Conservation (phyloP, 2,329 filamentous ascomycete genomes). For the Cytospora chrysosperma region DNA sequence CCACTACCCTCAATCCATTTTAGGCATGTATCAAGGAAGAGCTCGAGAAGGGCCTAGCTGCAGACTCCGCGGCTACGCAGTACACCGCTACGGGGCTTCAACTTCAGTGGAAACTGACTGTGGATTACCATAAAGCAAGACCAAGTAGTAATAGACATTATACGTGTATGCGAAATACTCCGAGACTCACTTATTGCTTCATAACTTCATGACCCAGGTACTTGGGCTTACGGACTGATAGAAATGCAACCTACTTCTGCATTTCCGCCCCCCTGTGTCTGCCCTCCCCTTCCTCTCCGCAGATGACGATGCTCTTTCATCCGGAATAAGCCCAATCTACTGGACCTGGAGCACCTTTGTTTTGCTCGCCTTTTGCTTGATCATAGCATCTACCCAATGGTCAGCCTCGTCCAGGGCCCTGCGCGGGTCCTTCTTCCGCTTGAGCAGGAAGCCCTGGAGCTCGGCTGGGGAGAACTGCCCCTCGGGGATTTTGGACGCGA, state of each 20-base stretch:
- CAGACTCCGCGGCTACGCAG: no score
- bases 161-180: not conserved
- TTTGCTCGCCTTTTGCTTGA: constrained; percentile 50
- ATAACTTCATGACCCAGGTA: not conserved
- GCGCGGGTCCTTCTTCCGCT: constrained; percentile 58
- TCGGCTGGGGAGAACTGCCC: constrained; percentile 57
- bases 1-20: no score
- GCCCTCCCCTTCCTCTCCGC: not conserved
- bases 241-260: not conserved
- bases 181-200: not conserved
- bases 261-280: not conserved
- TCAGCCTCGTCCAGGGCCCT: constrained; percentile 54
- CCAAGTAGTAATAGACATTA: not conserved
- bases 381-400: constrained; percentile 52
- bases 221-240: not conserved
- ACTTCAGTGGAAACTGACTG: no score
- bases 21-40: no score
- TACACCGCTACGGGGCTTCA: no score
- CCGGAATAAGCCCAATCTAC: constrained; percentile 29
- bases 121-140: no score
- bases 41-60: no score
- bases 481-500: constrained; percentile 54
- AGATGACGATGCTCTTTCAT: not conserved
- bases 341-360: constrained; percentile 51
- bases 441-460: constrained; percentile 64